Conservation (phyloP, 2,329 filamentous ascomycete genomes). For the Aschersonia sp. region DNA sequence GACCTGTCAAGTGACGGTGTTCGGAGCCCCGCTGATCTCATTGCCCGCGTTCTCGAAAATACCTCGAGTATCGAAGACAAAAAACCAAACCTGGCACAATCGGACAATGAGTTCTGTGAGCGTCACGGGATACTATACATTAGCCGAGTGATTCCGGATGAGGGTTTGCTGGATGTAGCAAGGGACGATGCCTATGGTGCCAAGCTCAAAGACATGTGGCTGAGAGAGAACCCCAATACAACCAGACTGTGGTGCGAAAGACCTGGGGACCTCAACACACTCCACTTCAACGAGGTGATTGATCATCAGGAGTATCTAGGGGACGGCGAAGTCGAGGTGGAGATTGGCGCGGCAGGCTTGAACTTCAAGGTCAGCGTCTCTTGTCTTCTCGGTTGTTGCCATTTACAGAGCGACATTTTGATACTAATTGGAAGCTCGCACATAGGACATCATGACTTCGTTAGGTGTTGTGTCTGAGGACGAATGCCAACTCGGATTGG, state of each 20-base stretch:
- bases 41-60: too few relatives aligned
- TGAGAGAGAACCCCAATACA: background rate
- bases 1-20: too few relatives aligned
- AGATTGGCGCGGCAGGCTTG: background rate
- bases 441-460: too few relatives aligned
- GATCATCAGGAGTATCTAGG: background rate
- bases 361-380: background rate
- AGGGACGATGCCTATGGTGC: background rate
- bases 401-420: too few relatives aligned
- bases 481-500: slow-evolving; percentile 4
- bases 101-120: background rate
- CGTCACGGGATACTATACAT: background rate
- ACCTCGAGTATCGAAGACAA: too few relatives aligned
- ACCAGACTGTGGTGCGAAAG: background rate
- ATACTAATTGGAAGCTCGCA: too few relatives aligned
- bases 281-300: background rate
- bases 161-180: background rate
- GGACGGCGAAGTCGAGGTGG: background rate
- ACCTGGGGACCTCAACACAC: background rate
- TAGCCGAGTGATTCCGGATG: background rate
- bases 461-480: background rate
- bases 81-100: too few relatives aligned
- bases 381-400: too few relatives aligned
- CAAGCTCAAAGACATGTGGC: background rate
- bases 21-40: too few relatives aligned